Percentiles rank a stretch among this genome's conserved stretches.
phyloP scores from a whole-genome alignment of 2,329 filamentous ascomycete species.

The Diaporthe humulicola region DNA sequence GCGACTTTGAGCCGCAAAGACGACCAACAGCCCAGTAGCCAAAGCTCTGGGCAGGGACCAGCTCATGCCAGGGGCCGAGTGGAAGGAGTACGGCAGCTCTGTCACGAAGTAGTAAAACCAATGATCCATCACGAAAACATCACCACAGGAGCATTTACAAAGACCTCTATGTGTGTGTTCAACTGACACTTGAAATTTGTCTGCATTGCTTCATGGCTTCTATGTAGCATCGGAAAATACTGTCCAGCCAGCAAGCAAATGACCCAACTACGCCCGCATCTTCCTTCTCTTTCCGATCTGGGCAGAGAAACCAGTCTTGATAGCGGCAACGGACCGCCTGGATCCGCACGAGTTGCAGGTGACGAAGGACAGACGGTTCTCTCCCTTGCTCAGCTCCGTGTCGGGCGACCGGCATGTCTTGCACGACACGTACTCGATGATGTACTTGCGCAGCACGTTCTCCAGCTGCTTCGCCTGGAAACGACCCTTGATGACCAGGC shows the following conservation, averaged over 20 bases:
- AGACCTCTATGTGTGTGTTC: not conserved
- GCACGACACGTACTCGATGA: slow-evolving; percentile 97
- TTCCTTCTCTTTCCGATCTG: slow-evolving; percentile 99
- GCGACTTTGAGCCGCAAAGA: slow-evolving; percentile 10
- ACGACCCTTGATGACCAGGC: slow-evolving; percentile 98
- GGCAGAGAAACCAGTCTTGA: slow-evolving; percentile 99
- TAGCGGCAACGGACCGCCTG: slow-evolving; percentile 91
- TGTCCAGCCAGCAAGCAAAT: slow-evolving; percentile 13
- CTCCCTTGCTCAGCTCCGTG: slow-evolving; percentile 97
- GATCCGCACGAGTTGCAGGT: slow-evolving; percentile 92
- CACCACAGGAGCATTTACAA: not conserved
- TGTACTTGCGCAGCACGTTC: slow-evolving; percentile 95
- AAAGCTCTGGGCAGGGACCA: too few species aligned
- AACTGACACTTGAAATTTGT: slow-evolving; percentile 10
- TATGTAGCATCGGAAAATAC: slow-evolving; percentile 30
- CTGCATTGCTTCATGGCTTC: slow-evolving; percentile 15
- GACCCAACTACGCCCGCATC: slow-evolving; percentile 78
- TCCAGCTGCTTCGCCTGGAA: slow-evolving; percentile 99
- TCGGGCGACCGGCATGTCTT: slow-evolving; percentile 97
- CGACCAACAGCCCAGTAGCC: not conserved
- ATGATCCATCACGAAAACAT: not conserved
- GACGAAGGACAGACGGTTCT: slow-evolving; percentile 99
- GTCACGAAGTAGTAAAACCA: not conserved
- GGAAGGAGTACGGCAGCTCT: not conserved
- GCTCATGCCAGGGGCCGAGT: not conserved